phyloP scores from a whole-genome alignment of 2,329 filamentous ascomycete species.

The Trichophyton simii region DNA sequence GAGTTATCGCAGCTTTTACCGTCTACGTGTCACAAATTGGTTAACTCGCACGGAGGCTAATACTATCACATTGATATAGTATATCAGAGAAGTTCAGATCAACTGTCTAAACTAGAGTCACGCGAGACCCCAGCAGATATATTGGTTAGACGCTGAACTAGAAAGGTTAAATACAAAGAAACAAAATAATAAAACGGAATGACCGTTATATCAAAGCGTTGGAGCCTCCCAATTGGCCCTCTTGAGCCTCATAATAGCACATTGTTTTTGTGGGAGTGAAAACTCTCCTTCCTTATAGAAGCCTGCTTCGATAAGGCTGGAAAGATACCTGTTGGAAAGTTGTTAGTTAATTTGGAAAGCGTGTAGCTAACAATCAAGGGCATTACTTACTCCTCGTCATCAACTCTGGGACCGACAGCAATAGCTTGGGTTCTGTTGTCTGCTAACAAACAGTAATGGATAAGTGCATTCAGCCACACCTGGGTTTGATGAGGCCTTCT shows the following conservation, averaged over 20 bases:
- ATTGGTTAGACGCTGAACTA: no score
- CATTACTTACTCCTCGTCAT: conserved; percentile 65
- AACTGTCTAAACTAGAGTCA: no score
- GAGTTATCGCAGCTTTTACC: no score
- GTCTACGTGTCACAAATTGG: no score
- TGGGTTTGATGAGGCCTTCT: conserved; percentile 63
- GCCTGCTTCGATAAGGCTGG: conserved; percentile 58
- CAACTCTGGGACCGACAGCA: conserved; percentile 77
- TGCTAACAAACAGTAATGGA: conserved; percentile 71
- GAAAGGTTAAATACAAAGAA: no score
- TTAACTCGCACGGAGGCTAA: no score
- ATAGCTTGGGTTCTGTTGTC: conserved; percentile 73
- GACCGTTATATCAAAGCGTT: conserved; percentile 34
- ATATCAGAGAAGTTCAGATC: no score
- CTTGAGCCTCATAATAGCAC: conserved; percentile 68
- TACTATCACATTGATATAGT: no score
- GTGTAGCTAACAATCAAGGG: background rate
- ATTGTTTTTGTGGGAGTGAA: conserved; percentile 82
- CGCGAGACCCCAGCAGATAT: no score
- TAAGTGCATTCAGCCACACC: conserved; percentile 69
- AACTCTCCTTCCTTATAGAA: conserved; percentile 83
- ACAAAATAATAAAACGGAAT: background rate
- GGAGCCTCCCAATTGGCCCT: conserved; percentile 71
- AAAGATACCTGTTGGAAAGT: conserved; percentile 44
- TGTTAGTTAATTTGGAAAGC: background rate